Conservation (phyloP, 2,329 filamentous ascomycete species). For the Colletotrichum sp. region DNA sequence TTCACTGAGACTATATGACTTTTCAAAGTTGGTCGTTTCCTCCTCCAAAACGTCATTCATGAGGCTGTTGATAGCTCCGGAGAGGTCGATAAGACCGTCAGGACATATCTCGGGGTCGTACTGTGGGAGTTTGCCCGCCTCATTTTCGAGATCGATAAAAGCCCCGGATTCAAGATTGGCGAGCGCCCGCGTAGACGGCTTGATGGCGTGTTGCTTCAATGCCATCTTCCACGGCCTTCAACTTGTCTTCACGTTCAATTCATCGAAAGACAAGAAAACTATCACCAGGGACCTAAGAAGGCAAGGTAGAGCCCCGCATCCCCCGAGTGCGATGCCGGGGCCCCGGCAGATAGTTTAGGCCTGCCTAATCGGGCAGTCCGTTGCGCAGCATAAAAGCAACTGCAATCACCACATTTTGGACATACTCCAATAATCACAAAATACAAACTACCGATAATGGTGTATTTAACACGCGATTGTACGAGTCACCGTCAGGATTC, state of each 20-base stretch:
- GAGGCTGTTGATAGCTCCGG: not conserved
- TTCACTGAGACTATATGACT: not conserved
- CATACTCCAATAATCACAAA: not conserved
- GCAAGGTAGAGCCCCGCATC: not conserved
- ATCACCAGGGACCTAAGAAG: not conserved
- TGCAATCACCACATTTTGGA: not conserved
- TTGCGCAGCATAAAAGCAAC: not conserved
- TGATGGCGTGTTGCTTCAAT: not conserved
- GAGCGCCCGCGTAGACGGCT: not conserved
- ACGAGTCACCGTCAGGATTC: not conserved
- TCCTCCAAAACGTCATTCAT: not conserved
- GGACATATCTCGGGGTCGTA: not conserved
- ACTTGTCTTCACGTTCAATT: not conserved
- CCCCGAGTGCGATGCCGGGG: not conserved
- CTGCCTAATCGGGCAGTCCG: not conserved
- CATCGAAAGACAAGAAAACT: accelerated
- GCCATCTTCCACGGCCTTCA: not conserved
- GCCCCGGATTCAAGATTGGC: not conserved
- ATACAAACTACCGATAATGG: not conserved
- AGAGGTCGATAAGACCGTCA: constrained; percentile 3
- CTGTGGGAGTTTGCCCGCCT: not conserved
- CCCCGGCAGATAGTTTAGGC: not conserved
- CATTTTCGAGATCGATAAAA: not conserved
- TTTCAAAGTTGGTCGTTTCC: not conserved
- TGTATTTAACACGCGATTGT: not conserved